A percentile compares a stretch with the other conserved stretches of the same genome.
Evolutionary conservation across 345 rosid genomes (phyloP).

Genomic region (Sapria himalayana): DNA sequence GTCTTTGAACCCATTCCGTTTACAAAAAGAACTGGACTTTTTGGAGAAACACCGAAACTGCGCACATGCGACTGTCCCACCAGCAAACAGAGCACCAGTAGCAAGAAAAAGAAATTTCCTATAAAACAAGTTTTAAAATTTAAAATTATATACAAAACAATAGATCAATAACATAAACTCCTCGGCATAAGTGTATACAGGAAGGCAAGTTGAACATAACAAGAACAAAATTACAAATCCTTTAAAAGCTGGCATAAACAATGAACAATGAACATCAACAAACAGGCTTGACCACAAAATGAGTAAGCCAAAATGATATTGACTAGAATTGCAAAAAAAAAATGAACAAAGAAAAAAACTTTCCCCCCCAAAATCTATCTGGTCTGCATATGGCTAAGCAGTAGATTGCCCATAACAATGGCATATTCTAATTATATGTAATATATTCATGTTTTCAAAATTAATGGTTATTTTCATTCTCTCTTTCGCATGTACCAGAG

Average conservation of each 20-base stretch:
- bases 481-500: no score
- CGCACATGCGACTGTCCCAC: constrained; percentile 67
- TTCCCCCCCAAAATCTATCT: no score
- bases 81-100: constrained; percentile 61
- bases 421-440: no score
- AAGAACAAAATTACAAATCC: neutral
- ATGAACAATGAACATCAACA: neutral
- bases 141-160: no score
- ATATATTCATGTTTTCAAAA: no score
- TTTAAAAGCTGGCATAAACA: neutral
- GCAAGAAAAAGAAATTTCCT: constrained; percentile 74
- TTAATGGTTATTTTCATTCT: no score
- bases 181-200: neutral
- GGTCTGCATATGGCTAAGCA: no score
- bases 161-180: neutral
- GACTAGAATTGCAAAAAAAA: no score
- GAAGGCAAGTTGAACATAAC: neutral
- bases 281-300: neutral
- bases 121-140: no score
- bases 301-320: no score
- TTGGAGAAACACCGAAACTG: constrained; percentile 27
- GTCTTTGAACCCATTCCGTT: constrained; percentile 29
- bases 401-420: no score
- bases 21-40: constrained; percentile 19
- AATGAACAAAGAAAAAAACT: no score